phyloP scores from a whole-genome alignment of 2,329 filamentous ascomycete genomes.

The Trichocomaceae sp. region DNA sequence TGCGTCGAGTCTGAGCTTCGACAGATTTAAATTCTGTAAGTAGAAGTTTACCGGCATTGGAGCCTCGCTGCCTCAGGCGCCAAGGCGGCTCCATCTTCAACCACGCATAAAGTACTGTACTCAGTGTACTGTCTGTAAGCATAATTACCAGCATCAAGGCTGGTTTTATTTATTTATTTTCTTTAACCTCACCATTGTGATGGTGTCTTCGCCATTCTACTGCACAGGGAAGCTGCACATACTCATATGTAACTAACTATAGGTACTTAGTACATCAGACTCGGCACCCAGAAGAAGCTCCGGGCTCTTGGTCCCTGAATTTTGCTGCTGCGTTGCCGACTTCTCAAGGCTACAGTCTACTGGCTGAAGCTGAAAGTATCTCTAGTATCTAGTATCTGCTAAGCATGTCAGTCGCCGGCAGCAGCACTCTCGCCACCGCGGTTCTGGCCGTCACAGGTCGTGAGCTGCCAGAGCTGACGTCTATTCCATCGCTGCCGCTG shows the following conservation, averaged over 20 bases:
- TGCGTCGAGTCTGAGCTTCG: not conserved
- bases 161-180: not conserved
- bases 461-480: conserved; percentile 14
- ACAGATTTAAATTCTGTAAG: not conserved
- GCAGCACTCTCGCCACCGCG: not conserved
- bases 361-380: not conserved
- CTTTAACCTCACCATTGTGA: no score
- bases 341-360: not conserved
- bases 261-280: no score
- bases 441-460: conserved; percentile 2
- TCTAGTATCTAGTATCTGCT: not conserved
- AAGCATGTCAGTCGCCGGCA: not conserved
- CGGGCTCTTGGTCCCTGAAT: conserved; percentile 2
- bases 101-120: no score
- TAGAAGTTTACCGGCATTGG: not conserved
- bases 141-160: no score
- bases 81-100: not conserved
- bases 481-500: conserved; percentile 34
- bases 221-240: no score
- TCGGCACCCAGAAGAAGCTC: conserved; percentile 1
- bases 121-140: no score
- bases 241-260: no score
- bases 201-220: no score
- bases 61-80: not conserved
- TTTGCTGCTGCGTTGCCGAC: not conserved